Percentiles rank a stretch among this genome's conserved stretches.
These are phyloP conservation scores for Cardamine chenopodiifolia DNA, from an alignment of 345 rosid genomes.

Conservation along the genomic window DNA sequence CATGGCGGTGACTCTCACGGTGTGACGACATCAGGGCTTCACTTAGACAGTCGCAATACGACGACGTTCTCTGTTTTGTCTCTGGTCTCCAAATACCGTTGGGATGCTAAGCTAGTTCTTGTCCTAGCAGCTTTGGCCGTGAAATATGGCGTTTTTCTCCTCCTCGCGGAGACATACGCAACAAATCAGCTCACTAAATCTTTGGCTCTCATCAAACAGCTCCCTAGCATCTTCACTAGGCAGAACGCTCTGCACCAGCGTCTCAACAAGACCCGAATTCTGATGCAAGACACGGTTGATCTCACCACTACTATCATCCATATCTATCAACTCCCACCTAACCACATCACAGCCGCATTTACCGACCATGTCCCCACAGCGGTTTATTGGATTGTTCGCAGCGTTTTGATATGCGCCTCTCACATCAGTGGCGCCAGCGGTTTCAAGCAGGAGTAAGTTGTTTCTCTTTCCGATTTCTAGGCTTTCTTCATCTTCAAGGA, in stretches of 20 bases:
- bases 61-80: conserved; percentile 59
- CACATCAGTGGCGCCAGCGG: conserved; percentile 62
- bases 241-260: conserved; percentile 52
- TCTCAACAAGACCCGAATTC: conserved; percentile 54
- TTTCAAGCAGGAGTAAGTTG: conserved; percentile 61
- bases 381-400: conserved; percentile 80
- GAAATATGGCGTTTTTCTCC: conserved; percentile 84
- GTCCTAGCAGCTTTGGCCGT: conserved; percentile 76
- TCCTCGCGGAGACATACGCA: conserved; percentile 64
- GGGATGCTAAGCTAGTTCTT: conserved; percentile 85
- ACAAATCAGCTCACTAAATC: conserved; percentile 79
- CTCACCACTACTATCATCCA: conserved; percentile 59
- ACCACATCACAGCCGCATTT: conserved; percentile 52
- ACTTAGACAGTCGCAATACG: conserved; percentile 42
- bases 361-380: conserved; percentile 65
- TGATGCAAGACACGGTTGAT: conserved; percentile 66
- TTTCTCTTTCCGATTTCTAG: neutral
- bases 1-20: conserved; percentile 66
- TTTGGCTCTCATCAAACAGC: conserved; percentile 73
- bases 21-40: conserved; percentile 34
- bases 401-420: conserved; percentile 64
- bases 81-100: conserved; percentile 56
- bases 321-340: conserved; percentile 62
- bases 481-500: conserved; percentile 22
- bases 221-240: conserved; percentile 61